phyloP scores from a whole-genome alignment of 768 basidiomycete species.

The Clitopilus hobsonii region DNA sequence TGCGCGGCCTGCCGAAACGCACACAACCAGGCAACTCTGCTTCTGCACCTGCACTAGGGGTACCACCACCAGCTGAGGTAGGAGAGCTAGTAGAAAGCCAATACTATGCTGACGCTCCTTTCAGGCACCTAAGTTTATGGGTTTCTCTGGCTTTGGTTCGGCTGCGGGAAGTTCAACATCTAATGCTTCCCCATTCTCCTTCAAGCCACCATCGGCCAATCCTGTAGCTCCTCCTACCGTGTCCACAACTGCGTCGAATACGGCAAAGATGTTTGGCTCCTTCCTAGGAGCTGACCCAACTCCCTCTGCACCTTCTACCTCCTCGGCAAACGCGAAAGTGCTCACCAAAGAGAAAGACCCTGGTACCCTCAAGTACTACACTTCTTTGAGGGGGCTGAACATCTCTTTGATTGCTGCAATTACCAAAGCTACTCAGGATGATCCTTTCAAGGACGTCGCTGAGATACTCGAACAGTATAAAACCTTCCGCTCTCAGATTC shows the following conservation, averaged over 20 bases:
- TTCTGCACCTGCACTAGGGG: slow-evolving; percentile 18
- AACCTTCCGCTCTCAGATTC: slow-evolving; percentile 45
- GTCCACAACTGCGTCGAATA: slow-evolving; percentile 33
- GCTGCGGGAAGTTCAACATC: slow-evolving; percentile 17
- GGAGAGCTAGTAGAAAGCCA: not conserved
- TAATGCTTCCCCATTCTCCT: slow-evolving; percentile 36
- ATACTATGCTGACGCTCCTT: slow-evolving; percentile 2
- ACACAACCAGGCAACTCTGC: slow-evolving; percentile 18
- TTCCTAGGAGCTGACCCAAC: slow-evolving; percentile 24
- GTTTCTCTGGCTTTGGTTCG: slow-evolving; percentile 50
- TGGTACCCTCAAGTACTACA: slow-evolving; percentile 52
- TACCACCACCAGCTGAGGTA: slow-evolving; percentile 14
- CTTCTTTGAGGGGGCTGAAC: slow-evolving; percentile 71
- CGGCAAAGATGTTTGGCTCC: slow-evolving; percentile 50
- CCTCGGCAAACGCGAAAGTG: not conserved
- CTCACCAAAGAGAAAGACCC: slow-evolving; percentile 20
- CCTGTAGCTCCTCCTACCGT: slow-evolving; percentile 18
- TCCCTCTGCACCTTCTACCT: slow-evolving; percentile 2
- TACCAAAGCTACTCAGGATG: slow-evolving; percentile 53
- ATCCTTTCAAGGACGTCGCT: slow-evolving; percentile 69
- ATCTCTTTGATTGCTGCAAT: slow-evolving; percentile 57
- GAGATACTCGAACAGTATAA: slow-evolving; percentile 55
- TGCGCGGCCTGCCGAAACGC: slow-evolving; percentile 60
- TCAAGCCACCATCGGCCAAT: slow-evolving; percentile 16
- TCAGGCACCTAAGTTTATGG: slow-evolving; percentile 39